phyloP scores from a whole-genome alignment of 352 stramenopile species.

The Phytopythium mirpurense region DNA sequence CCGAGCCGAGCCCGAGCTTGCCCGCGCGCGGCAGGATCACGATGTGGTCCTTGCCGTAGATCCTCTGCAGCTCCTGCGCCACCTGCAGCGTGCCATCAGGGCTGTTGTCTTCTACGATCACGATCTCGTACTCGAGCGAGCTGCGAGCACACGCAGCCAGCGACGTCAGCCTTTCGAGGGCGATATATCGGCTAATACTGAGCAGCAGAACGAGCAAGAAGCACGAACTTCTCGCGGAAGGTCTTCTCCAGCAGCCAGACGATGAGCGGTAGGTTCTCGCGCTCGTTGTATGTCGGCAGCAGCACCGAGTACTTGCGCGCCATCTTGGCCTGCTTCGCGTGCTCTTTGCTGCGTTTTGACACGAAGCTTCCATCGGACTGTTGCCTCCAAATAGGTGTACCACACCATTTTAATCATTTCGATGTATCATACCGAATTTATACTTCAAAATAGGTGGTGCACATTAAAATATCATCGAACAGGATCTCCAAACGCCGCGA shows the following conservation, averaged over 20 bases:
- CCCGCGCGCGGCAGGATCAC: conserved; percentile 92
- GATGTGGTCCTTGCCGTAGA: conserved; percentile 90
- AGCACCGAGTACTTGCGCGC: conserved; percentile 92
- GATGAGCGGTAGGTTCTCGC: conserved; percentile 97
- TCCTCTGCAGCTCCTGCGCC: conserved; percentile 85
- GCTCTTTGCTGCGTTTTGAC: conserved; percentile 3
- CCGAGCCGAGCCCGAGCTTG: conserved; percentile 95
- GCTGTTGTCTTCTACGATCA: conserved; percentile 98
- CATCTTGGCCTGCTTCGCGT: neutral
- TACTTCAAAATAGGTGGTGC: too few relatives aligned
- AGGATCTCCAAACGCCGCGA: neutral
- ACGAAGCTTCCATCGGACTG: too few relatives aligned
- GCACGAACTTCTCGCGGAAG: conserved; percentile 86
- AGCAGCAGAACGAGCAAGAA: neutral
- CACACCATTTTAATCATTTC: neutral
- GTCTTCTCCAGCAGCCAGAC: conserved; percentile 95
- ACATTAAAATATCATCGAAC: too few relatives aligned
- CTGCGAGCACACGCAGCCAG: conserved; percentile 19
- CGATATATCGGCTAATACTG: conserved; percentile 2
- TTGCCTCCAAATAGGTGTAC: too few relatives aligned
- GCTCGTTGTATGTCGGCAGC: conserved; percentile 98
- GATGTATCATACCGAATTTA: too few relatives aligned
- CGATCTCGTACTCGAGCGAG: conserved; percentile 92
- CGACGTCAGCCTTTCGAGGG: neutral
- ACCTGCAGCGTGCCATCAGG: conserved; percentile 96